phyloP scores from a whole-genome alignment of 1,139 yeast species.

The Suzukiozyma palmioleophila region DNA sequence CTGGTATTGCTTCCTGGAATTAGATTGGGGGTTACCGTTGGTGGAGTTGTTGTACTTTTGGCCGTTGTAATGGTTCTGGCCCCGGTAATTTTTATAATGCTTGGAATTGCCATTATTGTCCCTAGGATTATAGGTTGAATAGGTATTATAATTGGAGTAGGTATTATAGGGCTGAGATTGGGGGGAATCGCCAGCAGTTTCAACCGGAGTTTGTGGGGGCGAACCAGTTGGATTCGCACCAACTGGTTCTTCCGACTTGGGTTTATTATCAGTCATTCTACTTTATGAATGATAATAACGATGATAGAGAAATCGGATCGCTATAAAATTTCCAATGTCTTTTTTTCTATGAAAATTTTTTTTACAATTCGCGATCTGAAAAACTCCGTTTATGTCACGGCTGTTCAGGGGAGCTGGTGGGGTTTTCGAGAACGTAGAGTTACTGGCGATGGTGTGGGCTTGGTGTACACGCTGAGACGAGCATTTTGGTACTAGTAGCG shows the following conservation, averaged over 20 bases:
- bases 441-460: no score
- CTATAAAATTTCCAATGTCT: constrained; percentile 1
- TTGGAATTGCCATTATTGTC: background rate
- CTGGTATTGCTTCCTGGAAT: constrained; percentile 2
- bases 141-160: background rate
- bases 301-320: background rate
- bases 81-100: background rate
- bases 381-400: background rate
- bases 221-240: constrained; percentile 3
- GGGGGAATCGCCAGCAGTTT: constrained; percentile 1
- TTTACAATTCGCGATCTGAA: constrained; percentile 3
- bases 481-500: no score
- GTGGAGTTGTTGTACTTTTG: background rate
- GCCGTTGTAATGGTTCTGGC: background rate
- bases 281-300: constrained; percentile 4
- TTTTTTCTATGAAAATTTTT: constrained; percentile 4
- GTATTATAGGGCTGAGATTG: constrained; percentile 1
- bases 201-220: background rate
- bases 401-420: background rate
- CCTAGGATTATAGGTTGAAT: background rate
- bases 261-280: constrained; percentile 4
- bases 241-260: constrained; percentile 2
- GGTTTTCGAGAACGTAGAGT: no score
- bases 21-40: background rate
- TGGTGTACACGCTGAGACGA: no score